These are phyloP conservation scores for Ceratobasidium sp. DNA, from an alignment of 1,284 basidiomycete genomes.

Conservation along the genomic window DNA sequence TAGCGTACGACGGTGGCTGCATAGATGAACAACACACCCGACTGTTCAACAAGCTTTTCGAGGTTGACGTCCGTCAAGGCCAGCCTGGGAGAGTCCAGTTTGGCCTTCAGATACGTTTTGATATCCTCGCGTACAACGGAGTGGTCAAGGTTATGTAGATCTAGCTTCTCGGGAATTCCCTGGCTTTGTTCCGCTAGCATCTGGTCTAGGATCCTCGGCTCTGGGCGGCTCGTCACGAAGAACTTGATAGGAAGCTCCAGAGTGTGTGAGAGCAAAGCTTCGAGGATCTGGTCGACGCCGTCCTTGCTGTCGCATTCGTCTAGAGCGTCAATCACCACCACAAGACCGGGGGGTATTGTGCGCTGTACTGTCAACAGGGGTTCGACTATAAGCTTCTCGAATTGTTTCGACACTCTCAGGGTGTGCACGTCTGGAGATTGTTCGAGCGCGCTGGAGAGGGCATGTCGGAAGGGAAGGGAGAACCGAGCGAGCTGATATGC, in stretches of 20 bases:
- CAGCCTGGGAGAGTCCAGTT: background rate
- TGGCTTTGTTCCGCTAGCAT: background rate
- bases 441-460: background rate
- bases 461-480: background rate
- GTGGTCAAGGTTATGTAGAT: background rate
- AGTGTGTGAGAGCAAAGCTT: background rate
- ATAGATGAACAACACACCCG: background rate
- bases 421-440: background rate
- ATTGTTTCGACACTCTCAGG: background rate
- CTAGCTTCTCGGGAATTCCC: background rate
- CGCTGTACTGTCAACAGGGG: background rate
- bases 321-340: constrained; percentile 13
- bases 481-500: constrained; percentile 1
- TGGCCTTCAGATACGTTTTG: background rate
- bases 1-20: background rate
- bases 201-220: background rate
- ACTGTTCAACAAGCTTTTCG: background rate
- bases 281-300: background rate
- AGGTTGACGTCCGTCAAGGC: background rate
- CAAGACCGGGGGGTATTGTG: background rate
- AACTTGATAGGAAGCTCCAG: background rate
- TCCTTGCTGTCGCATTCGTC: constrained; percentile 7
- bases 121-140: background rate
- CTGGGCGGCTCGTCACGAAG: background rate
- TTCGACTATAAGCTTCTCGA: background rate